phyloP scores from a whole-genome alignment of 83 land plant species.

The Picea abies region DNA sequence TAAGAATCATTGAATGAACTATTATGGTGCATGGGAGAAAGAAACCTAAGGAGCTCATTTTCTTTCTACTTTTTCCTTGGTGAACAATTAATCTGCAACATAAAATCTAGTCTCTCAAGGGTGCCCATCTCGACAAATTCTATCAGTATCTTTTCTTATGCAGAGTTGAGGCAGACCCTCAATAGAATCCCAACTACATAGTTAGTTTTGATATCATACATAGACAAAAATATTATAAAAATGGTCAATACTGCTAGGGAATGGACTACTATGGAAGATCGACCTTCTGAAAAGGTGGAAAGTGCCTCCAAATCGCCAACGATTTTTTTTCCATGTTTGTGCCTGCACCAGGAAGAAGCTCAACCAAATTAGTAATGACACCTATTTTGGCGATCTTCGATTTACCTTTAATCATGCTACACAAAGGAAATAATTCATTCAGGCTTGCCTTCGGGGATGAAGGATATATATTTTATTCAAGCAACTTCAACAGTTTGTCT shows the following conservation, averaged over 20 bases:
- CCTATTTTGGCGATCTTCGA: constrained; percentile 23
- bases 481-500: constrained; percentile 7
- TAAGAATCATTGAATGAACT: background rate
- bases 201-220: background rate
- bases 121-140: background rate
- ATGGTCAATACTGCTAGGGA: background rate
- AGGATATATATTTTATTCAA: background rate
- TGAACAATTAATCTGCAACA: background rate
- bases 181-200: background rate
- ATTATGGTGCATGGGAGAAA: background rate
- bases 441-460: constrained; percentile 26
- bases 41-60: background rate
- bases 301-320: constrained; percentile 50
- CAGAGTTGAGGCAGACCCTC: background rate
- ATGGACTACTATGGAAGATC: constrained; percentile 32
- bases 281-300: constrained; percentile 46
- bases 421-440: constrained; percentile 25
- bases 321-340: constrained; percentile 26
- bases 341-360: constrained; percentile 18
- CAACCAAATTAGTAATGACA: constrained; percentile 21
- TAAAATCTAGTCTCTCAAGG: background rate
- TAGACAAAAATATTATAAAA: background rate
- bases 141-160: background rate
- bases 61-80: background rate
- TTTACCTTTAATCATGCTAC: constrained; percentile 12